A percentile compares a stretch with the other conserved stretches of the same genome.
Evolutionary conservation across 2,329 filamentous ascomycete species (phyloP).

Genomic region (Epichloe glyceriae): DNA sequence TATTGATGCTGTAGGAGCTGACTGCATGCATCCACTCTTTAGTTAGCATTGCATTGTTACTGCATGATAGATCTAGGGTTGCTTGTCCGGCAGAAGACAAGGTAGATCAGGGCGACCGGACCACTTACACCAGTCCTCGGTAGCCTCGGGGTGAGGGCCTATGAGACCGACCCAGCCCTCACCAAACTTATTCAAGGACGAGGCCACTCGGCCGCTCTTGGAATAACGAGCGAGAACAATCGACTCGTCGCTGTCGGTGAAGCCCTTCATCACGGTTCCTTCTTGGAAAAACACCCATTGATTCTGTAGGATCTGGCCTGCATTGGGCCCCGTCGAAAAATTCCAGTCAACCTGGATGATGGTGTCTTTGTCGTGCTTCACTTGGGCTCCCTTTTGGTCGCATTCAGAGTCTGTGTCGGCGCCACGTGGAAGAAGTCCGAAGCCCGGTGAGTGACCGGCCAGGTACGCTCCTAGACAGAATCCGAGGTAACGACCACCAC

Average conservation of each 20-base stretch:
- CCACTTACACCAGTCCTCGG: conserved; percentile 14
- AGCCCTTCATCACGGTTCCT: conserved; percentile 11
- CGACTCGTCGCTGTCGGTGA: conserved; percentile 5
- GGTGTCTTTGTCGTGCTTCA: conserved; percentile 10
- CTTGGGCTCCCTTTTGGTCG: conserved; percentile 9
- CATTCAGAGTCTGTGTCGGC: conserved; percentile 8
- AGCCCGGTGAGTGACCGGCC: conserved; percentile 12
- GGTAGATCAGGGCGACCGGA: neutral
- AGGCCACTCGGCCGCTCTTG: conserved; percentile 12
- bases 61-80: neutral
- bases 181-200: conserved; percentile 12
- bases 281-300: conserved; percentile 18
- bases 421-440: conserved; percentile 10
- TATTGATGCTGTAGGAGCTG: conserved; percentile 6
- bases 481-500: conserved; percentile 14
- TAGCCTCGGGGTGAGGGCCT: conserved; percentile 16
- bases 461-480: conserved; percentile 18
- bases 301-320: conserved; percentile 8
- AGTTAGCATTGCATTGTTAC: neutral
- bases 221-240: conserved; percentile 13
- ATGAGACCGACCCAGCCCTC: conserved; percentile 15
- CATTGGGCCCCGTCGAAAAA: conserved; percentile 8
- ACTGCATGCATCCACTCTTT: conserved; percentile 1
- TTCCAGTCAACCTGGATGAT: conserved; percentile 15
- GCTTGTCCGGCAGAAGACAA: too few species aligned